Evolutionary conservation across 306 rosid genomes (phyloP), one percentile per base, ranked within the genome.

Genomic region (Trichosanthes cucumerina): DNA sequence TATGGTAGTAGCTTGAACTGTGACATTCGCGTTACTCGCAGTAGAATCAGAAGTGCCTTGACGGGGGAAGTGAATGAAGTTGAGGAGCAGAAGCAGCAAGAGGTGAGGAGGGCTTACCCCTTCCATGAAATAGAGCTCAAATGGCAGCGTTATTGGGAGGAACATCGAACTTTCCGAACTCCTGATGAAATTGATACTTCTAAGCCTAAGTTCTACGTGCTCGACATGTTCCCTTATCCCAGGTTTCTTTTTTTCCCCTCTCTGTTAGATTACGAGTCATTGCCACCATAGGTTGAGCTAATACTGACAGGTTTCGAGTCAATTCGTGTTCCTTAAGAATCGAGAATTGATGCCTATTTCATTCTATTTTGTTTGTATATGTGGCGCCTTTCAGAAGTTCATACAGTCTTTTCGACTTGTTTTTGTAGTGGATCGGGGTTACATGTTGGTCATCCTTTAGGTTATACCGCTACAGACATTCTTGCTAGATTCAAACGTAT

Each of bases 191-290:
- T 92, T 65, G 97, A 95, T 68, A 82, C 83, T 18, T 86, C 96
- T 18, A 95, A 95, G 54, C 98, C 98, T n/a, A 95, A 95, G 72
- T 95, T 73, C 77, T 95, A 95, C 62, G 96, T 91, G 24, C 98
- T 92, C 15, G 98, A 95, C 79, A 95, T 92, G 98, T 95, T 95
- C 75, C 98, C 98, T 76, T 95, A 95, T 87, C 98, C 98, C 80
- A 95, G 97, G 98, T 95, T 66, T 57, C 53, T 28, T 36, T 44
- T 53, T 59, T n/a, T n/a, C n/a, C n/a, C 6, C 52, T 65, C 62
- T 47, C 77, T 62, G 12, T 60, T 62, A 43, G 59, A 47, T 72
- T 72, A 24, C 15, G 43, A 26, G 23, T 26, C n/a, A 13, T 49
- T n/a, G n/a, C n/a, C n/a, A n/a, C n/a, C n/a, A n/a, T n/a, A n/a